A percentile compares a stretch with the other conserved stretches of the same genome.
Conservation (phyloP, 306 rosid genomes). For the Cucurbita ficifolia region DNA sequence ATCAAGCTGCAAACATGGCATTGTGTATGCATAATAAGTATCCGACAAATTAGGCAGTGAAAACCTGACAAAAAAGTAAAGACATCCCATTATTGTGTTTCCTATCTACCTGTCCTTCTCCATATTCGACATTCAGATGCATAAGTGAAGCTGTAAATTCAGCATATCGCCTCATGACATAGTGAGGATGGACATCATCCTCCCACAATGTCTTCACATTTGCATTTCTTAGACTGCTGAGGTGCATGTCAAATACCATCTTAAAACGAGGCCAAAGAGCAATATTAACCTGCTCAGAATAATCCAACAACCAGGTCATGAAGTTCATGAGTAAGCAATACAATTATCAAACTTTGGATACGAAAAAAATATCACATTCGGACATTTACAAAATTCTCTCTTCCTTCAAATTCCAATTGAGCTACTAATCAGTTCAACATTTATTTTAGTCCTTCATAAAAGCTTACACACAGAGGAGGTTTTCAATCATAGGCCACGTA, state of each 20-base stretch:
- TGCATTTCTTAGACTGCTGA: conserved; percentile 78
- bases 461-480: neutral
- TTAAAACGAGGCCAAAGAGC: conserved; percentile 96
- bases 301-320: conserved; percentile 12
- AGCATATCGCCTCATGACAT: conserved; percentile 92
- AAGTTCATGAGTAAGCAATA: neutral
- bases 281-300: conserved; percentile 60
- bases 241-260: conserved; percentile 94
- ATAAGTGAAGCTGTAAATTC: conserved; percentile 94
- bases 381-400: neutral
- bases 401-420: neutral
- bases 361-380: neutral
- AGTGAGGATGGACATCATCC: conserved; percentile 97
- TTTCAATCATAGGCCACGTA: neutral
- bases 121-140: conserved; percentile 77
- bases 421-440: neutral
- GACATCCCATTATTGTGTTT: neutral
- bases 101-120: conserved; percentile 78
- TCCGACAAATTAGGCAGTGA: neutral
- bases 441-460: neutral
- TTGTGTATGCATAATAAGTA: neutral
- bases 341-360: neutral
- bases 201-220: conserved; percentile 86
- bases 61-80: neutral
- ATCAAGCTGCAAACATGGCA: conserved; percentile 52